Evolutionary conservation across 73 alveolate genomes (phyloP).

Genomic region (Durusdinium trenchii): DNA sequence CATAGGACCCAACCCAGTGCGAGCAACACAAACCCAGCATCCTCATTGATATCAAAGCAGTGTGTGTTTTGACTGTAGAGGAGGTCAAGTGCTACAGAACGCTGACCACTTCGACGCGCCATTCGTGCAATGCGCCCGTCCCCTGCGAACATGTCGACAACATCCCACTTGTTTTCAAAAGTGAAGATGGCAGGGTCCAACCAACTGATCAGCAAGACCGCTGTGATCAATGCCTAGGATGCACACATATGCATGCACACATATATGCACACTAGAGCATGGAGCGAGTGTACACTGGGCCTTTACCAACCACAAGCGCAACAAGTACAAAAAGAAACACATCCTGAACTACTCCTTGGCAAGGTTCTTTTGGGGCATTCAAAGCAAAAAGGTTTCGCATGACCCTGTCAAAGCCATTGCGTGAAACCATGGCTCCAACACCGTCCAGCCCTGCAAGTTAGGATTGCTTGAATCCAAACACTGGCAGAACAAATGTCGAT

Average conservation of each 20-base stretch:
- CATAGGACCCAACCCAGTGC: background rate
- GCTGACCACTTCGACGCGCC: background rate
- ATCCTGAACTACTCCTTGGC: too few relatives aligned
- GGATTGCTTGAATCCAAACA: background rate
- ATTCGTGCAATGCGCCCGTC: background rate
- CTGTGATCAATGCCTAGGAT: background rate
- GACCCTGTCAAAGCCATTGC: background rate
- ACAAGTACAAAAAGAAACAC: too few relatives aligned
- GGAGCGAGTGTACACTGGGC: too few relatives aligned
- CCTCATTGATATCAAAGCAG: background rate
- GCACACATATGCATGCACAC: background rate
- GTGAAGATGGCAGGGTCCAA: background rate
- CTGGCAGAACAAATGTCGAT: background rate
- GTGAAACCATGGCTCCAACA: background rate
- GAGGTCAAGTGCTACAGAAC: background rate
- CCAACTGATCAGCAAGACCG: background rate
- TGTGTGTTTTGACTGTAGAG: background rate
- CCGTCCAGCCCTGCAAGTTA: background rate
- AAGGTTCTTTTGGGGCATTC: background rate
- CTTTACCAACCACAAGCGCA: too few relatives aligned
- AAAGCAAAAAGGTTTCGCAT: background rate
- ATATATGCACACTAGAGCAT: background rate
- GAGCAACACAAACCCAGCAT: background rate
- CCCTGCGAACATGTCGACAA: constrained; percentile 2
- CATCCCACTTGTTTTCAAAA: background rate